A percentile compares a stretch with the other conserved stretches of the same genome.
Conservation (phyloP, 768 basidiomycete species). For the Mycena crocata region DNA sequence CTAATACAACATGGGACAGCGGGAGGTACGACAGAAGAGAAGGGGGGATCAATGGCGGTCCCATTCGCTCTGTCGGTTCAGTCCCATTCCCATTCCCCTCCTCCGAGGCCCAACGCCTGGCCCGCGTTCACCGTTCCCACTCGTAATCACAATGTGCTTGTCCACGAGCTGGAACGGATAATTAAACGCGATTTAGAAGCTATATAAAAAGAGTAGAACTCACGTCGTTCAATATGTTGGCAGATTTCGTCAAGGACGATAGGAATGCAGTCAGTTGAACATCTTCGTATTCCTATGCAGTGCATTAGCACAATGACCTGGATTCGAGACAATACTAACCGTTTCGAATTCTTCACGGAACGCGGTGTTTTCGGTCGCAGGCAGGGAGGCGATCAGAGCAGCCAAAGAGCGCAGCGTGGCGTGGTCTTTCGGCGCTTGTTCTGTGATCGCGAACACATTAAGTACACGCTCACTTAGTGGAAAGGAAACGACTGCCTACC, state of each 20-base stretch:
- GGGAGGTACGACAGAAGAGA: conserved; percentile 12
- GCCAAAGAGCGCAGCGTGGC: conserved; percentile 85
- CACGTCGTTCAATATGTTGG: conserved; percentile 91
- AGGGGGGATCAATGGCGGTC: conserved; percentile 58
- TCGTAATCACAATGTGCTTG: conserved; percentile 75
- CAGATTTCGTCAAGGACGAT: conserved; percentile 88
- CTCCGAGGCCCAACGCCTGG: conserved; percentile 61
- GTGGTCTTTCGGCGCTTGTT: conserved; percentile 81
- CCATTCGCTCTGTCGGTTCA: conserved; percentile 63
- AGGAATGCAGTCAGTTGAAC: conserved; percentile 93
- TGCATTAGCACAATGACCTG: conserved; percentile 1
- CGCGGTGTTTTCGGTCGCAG: conserved; percentile 83
- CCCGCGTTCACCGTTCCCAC: conserved; percentile 64
- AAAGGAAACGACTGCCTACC: conserved; percentile 55
- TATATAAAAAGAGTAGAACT: conserved; percentile 41
- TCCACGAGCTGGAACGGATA: conserved; percentile 71
- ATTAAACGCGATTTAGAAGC: conserved; percentile 3
- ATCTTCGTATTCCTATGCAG: conserved; percentile 89
- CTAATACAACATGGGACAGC: not conserved
- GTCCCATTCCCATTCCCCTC: conserved; percentile 61
- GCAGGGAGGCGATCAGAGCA: conserved; percentile 88
- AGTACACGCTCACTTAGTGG: not conserved
- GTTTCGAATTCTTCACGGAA: conserved; percentile 93
- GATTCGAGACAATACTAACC: conserved; percentile 53
- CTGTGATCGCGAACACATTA: conserved; percentile 49